Conservation (phyloP, 192 early-diverging fungal species). For the Chytriomyces sp. region DNA sequence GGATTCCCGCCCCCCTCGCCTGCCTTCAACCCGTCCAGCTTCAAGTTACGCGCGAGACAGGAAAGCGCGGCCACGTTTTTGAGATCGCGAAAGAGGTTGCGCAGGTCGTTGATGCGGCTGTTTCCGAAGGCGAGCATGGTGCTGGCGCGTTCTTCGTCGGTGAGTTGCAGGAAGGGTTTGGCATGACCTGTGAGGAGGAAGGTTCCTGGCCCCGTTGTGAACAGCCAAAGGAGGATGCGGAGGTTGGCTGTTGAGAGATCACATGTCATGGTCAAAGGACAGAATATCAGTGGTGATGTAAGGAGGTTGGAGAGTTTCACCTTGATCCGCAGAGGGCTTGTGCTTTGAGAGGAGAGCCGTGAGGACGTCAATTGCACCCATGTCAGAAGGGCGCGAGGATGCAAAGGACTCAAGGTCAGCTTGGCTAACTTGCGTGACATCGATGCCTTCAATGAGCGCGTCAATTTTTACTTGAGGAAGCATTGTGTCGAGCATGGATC, state of each 20-base stretch:
- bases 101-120: slow-evolving; percentile 1
- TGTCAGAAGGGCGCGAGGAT: neutral
- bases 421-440: neutral
- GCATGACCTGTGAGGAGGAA: slow-evolving; percentile 5
- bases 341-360: neutral
- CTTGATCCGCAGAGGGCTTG: neutral
- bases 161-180: slow-evolving; percentile 8
- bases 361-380: neutral
- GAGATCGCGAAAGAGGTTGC: slow-evolving; percentile 6
- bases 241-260: neutral
- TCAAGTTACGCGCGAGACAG: neutral
- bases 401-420: neutral
- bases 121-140: neutral
- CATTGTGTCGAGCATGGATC: neutral
- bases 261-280: neutral
- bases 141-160: neutral
- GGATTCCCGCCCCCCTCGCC: slow-evolving; percentile 7
- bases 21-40: neutral
- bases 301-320: neutral
- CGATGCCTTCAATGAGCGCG: neutral
- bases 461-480: neutral
- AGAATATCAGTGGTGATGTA: neutral
- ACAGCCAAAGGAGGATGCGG: neutral
- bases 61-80: slow-evolving; percentile 6
- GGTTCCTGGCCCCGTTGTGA: neutral